phyloP scores from a whole-genome alignment of 495 filamentous ascomycete species.

The Penicillium atrosanguineum region DNA sequence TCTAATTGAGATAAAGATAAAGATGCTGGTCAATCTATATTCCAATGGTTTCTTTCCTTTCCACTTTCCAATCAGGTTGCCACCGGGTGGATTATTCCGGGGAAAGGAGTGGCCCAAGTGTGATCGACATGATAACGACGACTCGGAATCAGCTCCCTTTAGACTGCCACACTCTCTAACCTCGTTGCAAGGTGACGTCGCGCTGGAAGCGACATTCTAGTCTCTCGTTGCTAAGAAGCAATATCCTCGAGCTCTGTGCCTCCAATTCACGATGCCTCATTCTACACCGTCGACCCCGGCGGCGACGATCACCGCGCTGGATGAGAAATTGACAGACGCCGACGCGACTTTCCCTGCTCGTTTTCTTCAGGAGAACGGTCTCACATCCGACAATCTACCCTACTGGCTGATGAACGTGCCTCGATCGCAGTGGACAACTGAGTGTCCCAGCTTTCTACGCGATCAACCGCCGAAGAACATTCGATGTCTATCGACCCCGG shows the following conservation, averaged over 20 bases:
- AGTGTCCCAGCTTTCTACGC: conserved; percentile 68
- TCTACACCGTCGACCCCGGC: conserved; percentile 18
- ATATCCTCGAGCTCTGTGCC: neutral
- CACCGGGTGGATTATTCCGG: conserved; percentile 18
- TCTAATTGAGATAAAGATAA: neutral
- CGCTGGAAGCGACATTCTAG: neutral
- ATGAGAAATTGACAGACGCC: conserved; percentile 24
- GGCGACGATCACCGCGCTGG: conserved; percentile 23
- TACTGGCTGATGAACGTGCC: conserved; percentile 85
- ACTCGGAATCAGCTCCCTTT: conserved; percentile 1
- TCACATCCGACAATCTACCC: conserved; percentile 40
- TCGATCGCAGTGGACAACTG: conserved; percentile 50
- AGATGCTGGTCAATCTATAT: conserved; percentile 1
- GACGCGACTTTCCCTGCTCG: conserved; percentile 11
- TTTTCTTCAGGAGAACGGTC: conserved; percentile 6
- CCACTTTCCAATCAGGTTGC: neutral
- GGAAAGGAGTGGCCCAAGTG: conserved; percentile 6
- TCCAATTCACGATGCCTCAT: conserved; percentile 11
- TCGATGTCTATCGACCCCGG: conserved; percentile 62
- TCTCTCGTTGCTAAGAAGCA: neutral
- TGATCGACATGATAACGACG: conserved; percentile 15
- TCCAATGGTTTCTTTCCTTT: neutral
- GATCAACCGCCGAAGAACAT: conserved; percentile 46
- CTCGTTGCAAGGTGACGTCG: conserved; percentile 16
- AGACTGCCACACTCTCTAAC: conserved; percentile 1